Evolutionary conservation across 805 yeast genomes (phyloP), one percentile per base, ranked within the genome.

Genomic region (Yamadazyma laniorum): DNA sequence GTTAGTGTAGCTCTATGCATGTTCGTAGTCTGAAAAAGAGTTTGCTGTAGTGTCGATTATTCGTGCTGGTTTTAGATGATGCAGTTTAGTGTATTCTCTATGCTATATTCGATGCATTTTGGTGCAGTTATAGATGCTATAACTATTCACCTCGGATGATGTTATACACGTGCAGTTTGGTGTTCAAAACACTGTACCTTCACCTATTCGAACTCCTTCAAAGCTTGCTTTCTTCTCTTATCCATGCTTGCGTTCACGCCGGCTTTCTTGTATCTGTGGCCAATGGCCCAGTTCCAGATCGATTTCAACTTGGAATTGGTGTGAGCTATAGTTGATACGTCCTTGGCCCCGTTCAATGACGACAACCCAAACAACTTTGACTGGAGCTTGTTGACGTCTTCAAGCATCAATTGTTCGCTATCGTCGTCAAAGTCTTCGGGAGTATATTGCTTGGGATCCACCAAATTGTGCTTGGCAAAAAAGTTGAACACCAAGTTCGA

Each of bases 291-390:
- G 29, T 38, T 36, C 59, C 58, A 58, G 11, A 52, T 21, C 5
- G 33, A 33, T 15, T 47, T 51, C 2, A 63, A 13, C 8, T 48
- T 43, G 2, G 62, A 47, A 12, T 53, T 44, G n/a, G 63, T 50
- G 15, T 54, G 51, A 0, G 68, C 59, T 4, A 68, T 45, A 1
- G 63, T 45, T 1, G 63, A 43, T 1, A 63, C 62, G n/a, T 56
- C 53, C 3, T 61, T 59, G 6, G 69, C 74, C 1, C 74, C 74
- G 29, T 59, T 60, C 31, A 69, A 49, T 1, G 72, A 56, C 1
- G 74, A 67, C 12, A 69, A 53, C 5, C 65, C 67, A 48, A 70
- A 62, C 22, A 70, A 44, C 13, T 58, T 56, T 1, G 69, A 58
- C 39, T 63, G 66, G 3, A 67, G 38, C 45, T 51, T 55, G 21